Evolutionary conservation across 1,139 yeast genomes (phyloP), one percentile per base, ranked within the genome.

Genomic region (Yamadazyma songkhlaensis): DNA sequence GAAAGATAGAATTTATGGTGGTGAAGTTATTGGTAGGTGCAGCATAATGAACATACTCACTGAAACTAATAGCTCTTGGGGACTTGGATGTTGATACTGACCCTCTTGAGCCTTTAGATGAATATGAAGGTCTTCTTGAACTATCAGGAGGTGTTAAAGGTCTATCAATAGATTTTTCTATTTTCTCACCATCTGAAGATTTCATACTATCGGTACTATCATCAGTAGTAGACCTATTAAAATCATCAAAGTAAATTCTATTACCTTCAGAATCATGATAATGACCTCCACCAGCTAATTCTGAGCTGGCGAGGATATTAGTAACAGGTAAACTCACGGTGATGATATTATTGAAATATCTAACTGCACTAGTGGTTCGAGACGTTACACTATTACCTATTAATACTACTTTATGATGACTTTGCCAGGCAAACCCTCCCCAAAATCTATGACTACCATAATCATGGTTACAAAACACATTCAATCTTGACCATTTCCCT

Each of bases 41-140:
- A 22, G 83, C 80, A 54, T 84, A 84, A 48, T 81, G 80, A n/a
- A 85, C 82, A 51, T 84, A 84, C 26, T 79, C 87, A 42, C 76
- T 82, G 53, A 84, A 84, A 39, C 72, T 64, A 23, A 67, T 66
- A 7, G 69, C 50, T 7, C 51, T 42, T 3, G 56, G 58, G 4
- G 50, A 45, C 25, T 43, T 47, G 9, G 50, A 29, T 2, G 45
- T 43, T 2, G 50, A 43, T n/a, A 35, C 38, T 7, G 50, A 46
- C 4, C 44, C 46, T 28, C 48, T 37, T 7, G 44, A 41, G 6
- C 41, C 38, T 14, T 6, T 42, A 14, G 58, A 48, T 6, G 43
- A 41, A 4, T 38, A 36, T 1, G 62, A 57, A 12, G 47, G 37
- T 35, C 56, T 50, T 34, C 59, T 44, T 6, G 50, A 35, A 14